These are phyloP conservation scores for Exutisphaerella laricina DNA, from an alignment of 2,329 filamentous ascomycete species.

Conservation along the genomic window DNA sequence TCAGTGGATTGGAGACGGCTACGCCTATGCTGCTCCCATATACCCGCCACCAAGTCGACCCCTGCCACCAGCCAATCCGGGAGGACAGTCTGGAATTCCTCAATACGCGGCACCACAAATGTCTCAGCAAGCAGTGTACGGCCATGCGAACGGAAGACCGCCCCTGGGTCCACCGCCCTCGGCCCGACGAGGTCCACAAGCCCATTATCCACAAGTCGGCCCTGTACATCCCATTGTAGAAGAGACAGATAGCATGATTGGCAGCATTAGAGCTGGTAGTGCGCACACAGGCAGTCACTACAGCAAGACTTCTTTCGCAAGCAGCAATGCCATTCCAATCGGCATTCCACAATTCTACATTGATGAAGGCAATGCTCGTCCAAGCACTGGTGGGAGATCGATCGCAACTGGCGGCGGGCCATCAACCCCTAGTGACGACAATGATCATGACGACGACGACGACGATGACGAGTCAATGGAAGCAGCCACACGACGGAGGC, in stretches of 20 bases:
- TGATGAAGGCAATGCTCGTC: conserved; percentile 23
- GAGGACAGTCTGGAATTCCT: conserved; percentile 9
- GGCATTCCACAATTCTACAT: conserved; percentile 38
- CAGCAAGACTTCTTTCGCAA: conserved; percentile 41
- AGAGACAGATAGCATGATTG: conserved; percentile 40
- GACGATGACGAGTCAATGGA: conserved; percentile 11
- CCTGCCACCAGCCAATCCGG: conserved; percentile 7
- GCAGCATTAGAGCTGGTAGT: conserved; percentile 22
- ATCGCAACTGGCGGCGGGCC: conserved; percentile 3
- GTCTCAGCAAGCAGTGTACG: conserved; percentile 30
- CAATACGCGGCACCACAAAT: conserved; percentile 15
- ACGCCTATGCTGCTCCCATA: conserved; percentile 19
- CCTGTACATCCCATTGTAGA: conserved; percentile 47
- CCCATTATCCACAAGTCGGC: conserved; percentile 45
- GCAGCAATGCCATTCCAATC: conserved; percentile 45
- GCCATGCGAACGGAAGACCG: conserved; percentile 33
- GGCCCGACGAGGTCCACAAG: conserved; percentile 43
- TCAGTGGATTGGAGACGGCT: conserved; percentile 30
- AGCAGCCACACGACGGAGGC: conserved; percentile 8
- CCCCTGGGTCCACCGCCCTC: conserved; percentile 47
- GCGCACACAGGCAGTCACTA: conserved; percentile 23
- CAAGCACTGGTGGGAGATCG: conserved; percentile 7
- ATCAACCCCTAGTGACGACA: conserved; percentile 10
- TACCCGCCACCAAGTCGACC: conserved; percentile 19
- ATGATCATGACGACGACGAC: no score